Evolutionary conservation across 306 rosid species (phyloP).

Genomic region (Dryas octopetala): DNA sequence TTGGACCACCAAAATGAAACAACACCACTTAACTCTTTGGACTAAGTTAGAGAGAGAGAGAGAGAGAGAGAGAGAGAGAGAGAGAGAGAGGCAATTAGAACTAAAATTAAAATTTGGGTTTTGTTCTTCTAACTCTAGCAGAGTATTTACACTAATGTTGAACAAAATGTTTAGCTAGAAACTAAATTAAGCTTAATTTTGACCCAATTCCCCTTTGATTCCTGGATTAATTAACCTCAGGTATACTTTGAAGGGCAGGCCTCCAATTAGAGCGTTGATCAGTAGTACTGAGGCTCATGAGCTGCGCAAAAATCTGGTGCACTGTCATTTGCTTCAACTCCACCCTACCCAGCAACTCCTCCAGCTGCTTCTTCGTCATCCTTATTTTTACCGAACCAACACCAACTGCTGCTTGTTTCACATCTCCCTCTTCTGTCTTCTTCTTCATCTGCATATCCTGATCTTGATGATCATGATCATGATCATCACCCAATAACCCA

Average conservation of each 20-base stretch:
- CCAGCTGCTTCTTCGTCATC: slow-evolving; percentile 72
- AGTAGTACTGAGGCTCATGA: slow-evolving; percentile 41
- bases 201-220: too few relatives aligned
- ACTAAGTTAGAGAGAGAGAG: too few relatives aligned
- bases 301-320: slow-evolving; percentile 52
- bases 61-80: too few relatives aligned
- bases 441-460: background rate
- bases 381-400: slow-evolving; percentile 53
- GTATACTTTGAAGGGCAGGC: slow-evolving; percentile 75
- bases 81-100: too few relatives aligned
- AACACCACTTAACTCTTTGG: too few relatives aligned
- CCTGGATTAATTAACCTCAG: slow-evolving; percentile 46
- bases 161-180: too few relatives aligned
- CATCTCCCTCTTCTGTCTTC: background rate
- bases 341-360: slow-evolving; percentile 48
- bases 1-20: too few relatives aligned
- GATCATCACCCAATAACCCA: background rate
- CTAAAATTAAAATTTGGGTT: too few relatives aligned
- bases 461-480: background rate
- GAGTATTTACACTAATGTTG: too few relatives aligned
- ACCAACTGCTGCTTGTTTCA: background rate
- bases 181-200: too few relatives aligned
- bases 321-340: slow-evolving; percentile 53
- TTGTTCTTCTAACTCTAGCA: too few relatives aligned
- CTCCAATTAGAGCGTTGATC: slow-evolving; percentile 53